phyloP scores from a whole-genome alignment of 1,284 basidiomycete species.

The Heterobasidion parviporum region DNA sequence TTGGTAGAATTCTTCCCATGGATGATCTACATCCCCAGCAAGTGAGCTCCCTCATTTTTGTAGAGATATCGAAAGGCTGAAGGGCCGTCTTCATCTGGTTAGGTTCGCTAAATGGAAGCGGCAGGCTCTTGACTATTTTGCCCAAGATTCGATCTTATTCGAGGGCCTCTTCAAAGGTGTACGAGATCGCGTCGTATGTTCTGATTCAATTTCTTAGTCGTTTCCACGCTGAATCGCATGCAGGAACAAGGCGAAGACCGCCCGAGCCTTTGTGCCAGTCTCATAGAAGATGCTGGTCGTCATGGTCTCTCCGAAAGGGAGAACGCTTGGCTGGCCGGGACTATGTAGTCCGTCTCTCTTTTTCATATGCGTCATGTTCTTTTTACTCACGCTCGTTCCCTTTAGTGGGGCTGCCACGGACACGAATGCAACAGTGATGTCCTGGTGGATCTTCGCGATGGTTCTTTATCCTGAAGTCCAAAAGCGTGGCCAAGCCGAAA shows the following conservation, averaged over 20 bases:
- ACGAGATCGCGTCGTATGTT: background rate
- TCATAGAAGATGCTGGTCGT: background rate
- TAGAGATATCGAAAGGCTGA: background rate
- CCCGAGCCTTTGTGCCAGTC: conserved; percentile 1
- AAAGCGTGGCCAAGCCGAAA: conserved; percentile 10
- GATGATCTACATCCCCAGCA: conserved; percentile 1
- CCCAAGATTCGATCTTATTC: conserved; percentile 2
- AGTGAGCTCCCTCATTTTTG: background rate
- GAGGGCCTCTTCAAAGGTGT: conserved; percentile 4
- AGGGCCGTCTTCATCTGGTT: background rate
- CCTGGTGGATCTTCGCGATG: conserved; percentile 12
- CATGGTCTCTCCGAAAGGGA: conserved; percentile 2
- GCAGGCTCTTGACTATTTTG: background rate
- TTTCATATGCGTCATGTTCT: background rate
- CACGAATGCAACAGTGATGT: conserved; percentile 7
- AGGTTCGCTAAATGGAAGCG: conserved; percentile 6
- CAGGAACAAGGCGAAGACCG: conserved; percentile 4
- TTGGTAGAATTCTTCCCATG: conserved; percentile 3
- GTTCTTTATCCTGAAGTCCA: conserved; percentile 10
- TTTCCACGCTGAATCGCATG: background rate
- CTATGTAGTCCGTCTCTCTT: conserved; percentile 5
- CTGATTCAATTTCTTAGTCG: background rate
- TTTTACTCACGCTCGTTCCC: background rate
- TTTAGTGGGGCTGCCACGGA: conserved; percentile 6
- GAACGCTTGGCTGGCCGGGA: conserved; percentile 4